phyloP scores from a whole-genome alignment of 148 eudicot genomes.

The Cornus kousa region DNA sequence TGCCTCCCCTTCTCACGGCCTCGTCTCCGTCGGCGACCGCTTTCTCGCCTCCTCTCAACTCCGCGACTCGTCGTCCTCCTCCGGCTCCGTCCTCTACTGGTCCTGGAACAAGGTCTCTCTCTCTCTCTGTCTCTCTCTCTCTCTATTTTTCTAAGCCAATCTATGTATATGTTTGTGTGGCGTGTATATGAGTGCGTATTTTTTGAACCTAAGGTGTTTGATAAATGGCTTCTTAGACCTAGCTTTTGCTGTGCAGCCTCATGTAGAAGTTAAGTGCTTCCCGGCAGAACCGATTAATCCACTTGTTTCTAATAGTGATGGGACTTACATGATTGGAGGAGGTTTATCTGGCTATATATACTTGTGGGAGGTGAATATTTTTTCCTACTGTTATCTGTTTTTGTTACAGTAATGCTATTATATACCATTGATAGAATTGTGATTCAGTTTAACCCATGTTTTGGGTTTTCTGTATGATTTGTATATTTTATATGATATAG shows the following conservation, averaged over 20 bases:
- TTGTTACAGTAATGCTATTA: too few relatives aligned
- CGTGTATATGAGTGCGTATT: background rate
- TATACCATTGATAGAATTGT: too few relatives aligned
- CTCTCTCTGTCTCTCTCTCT: background rate
- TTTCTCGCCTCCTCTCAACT: conserved; percentile 79
- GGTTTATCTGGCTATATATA: conserved; percentile 74
- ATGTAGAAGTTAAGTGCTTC: conserved; percentile 79
- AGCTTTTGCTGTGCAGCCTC: conserved; percentile 48
- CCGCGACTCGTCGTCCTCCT: conserved; percentile 44
- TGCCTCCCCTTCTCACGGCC: conserved; percentile 72
- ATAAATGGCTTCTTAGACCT: background rate
- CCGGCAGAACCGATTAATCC: conserved; percentile 81
- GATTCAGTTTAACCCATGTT: background rate
- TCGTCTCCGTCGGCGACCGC: conserved; percentile 57
- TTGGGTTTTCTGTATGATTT: background rate
- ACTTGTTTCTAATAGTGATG: conserved; percentile 59
- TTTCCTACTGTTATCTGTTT: too few relatives aligned
- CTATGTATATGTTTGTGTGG: background rate
- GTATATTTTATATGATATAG: conserved; percentile 22
- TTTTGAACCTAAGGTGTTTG: conserved; percentile 9
- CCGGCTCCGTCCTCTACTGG: conserved; percentile 84
- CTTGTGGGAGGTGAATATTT: conserved; percentile 73
- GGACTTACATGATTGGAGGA: conserved; percentile 79
- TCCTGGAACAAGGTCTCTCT: conserved; percentile 73
- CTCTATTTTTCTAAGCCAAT: background rate